A percentile compares a stretch with the other conserved stretches of the same genome.
These are phyloP conservation scores for Geum urbanum DNA, from an alignment of 306 rosid genomes.

Conservation along the genomic window DNA sequence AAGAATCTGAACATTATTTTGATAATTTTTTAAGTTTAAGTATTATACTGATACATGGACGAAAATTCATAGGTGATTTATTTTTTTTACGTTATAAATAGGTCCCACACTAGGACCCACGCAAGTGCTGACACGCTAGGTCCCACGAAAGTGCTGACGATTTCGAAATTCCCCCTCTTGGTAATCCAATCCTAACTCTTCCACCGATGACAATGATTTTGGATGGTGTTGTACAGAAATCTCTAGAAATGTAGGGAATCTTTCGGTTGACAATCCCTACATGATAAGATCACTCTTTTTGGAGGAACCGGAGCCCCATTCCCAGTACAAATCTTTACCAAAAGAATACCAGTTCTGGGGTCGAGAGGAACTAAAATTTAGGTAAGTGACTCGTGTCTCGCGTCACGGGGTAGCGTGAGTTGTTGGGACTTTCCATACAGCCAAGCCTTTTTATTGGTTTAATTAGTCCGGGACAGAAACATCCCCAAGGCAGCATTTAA, in stretches of 20 bases:
- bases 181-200: no score
- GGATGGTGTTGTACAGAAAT: neutral
- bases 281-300: neutral
- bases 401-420: constrained; percentile 20
- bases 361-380: constrained; percentile 7
- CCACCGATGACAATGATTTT: no score
- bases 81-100: no score
- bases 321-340: neutral
- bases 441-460: no score
- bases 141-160: no score
- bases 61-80: no score
- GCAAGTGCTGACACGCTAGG: no score
- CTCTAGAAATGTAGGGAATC: neutral
- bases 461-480: constrained; percentile 6
- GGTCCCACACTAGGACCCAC: no score
- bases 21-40: no score
- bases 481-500: neutral
- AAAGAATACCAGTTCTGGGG: neutral
- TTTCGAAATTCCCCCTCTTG: no score
- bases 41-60: no score
- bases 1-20: no score
- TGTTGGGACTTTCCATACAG: neutral
- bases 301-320: neutral
- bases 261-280: neutral
- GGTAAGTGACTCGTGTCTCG: constrained; percentile 3